Evolutionary conservation across 2,329 filamentous ascomycete species (phyloP), one percentile per base, ranked within the genome.

Genomic region (Paecilomyces formosus): DNA sequence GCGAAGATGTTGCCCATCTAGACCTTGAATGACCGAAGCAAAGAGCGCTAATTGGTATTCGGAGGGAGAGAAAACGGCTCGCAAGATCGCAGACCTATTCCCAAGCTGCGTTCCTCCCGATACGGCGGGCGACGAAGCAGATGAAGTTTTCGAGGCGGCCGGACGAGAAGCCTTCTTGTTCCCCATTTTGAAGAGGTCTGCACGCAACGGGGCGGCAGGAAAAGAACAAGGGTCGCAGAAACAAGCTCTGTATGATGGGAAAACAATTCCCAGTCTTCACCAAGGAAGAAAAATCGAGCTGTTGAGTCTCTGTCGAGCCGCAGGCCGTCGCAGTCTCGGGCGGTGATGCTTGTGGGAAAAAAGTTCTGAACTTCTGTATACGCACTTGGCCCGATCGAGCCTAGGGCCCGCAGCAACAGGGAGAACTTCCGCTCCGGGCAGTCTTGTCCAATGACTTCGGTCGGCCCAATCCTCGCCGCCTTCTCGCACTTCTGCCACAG

Each of bases 1-100:
- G 59, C 80, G 77, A 56, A 82, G 70, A 62, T 81, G 78, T 62
- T 82, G 79, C 53, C 75, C 76, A 68, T 80, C 79, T 33, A 82
- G 75, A 22, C 79, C 79, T 64, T 81, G 79, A 55, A 82, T 80
- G 57, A 81, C 77, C 15, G 80, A 82, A 21, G 80, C 80, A 68
- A 82, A 82, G 39, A 82, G 73, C 12, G 78, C 74, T 66, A 81
- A 74, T 71, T 80, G 79, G 55, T 78, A 79, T 58, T 76, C 73
- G 6, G 78, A 79, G 2, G 80, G 80, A 3, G 79, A 76, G 66
- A 82, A 82, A 13, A 78, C 75, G 18, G 79, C 78, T 63, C 73
- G 75, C 56, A 80, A 63, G n/a, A 81, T 75, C 4, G 79, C 79
- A 31, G 78, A 79, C 65, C 76, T 77, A 62, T 69, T 76, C 55